Percentiles rank a stretch among this genome's conserved stretches.
Evolutionary conservation across 371 early-diverging fungal genomes (phyloP).

Genomic region (Zopfochytrium polystomum): DNA sequence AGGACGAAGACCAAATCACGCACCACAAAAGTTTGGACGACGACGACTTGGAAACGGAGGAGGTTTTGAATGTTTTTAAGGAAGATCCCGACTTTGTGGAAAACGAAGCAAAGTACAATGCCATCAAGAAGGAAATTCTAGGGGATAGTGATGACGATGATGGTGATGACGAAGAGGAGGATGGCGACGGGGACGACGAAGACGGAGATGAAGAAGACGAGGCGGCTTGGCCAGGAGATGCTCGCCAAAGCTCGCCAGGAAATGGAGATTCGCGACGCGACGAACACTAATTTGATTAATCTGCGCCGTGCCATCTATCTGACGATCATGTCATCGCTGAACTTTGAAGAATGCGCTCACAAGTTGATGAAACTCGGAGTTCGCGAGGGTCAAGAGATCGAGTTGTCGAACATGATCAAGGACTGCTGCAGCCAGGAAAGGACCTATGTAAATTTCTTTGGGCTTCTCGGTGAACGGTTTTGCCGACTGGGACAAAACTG

Average conservation of each 20-base stretch:
- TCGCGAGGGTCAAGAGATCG: slow-evolving; percentile 82
- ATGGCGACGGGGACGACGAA: slow-evolving; percentile 55
- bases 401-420: slow-evolving; percentile 92
- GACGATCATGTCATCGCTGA: slow-evolving; percentile 92
- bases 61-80: slow-evolving; percentile 82
- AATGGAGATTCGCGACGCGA: slow-evolving; percentile 82
- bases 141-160: slow-evolving; percentile 74
- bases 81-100: slow-evolving; percentile 75
- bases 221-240: too few species aligned
- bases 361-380: slow-evolving; percentile 86
- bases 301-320: slow-evolving; percentile 91
- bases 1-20: slow-evolving; percentile 93
- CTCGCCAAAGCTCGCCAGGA: slow-evolving; percentile 43
- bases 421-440: slow-evolving; percentile 96
- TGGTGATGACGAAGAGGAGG: slow-evolving; percentile 52
- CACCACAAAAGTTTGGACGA: slow-evolving; percentile 88
- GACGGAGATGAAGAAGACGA: slow-evolving; percentile 48
- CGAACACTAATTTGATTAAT: slow-evolving; percentile 84
- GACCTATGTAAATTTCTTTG: slow-evolving; percentile 90
- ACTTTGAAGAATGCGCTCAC: slow-evolving; percentile 95
- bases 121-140: slow-evolving; percentile 82
- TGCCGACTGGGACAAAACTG: slow-evolving; percentile 79
- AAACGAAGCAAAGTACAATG: slow-evolving; percentile 79
- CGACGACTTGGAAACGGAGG: slow-evolving; percentile 76
- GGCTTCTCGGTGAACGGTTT: slow-evolving; percentile 91